phyloP scores from a whole-genome alignment of 1,139 yeast genomes.

The Magnusiomyces suaveolens region DNA sequence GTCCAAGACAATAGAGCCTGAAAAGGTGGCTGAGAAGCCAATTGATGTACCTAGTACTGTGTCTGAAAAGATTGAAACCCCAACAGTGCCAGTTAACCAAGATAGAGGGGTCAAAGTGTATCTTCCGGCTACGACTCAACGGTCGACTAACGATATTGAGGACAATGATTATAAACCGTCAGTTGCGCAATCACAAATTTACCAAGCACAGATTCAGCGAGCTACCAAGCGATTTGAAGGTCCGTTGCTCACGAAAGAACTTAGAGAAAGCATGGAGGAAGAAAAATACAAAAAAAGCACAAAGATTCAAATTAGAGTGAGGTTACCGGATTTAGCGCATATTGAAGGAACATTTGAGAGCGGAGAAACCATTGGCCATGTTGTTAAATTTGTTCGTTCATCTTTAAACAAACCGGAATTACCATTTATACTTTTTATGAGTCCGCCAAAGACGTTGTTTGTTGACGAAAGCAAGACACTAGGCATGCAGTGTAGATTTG shows the following conservation, averaged over 20 bases:
- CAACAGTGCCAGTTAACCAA: not conserved
- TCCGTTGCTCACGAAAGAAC: slow-evolving; percentile 27
- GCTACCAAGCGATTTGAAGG: slow-evolving; percentile 20
- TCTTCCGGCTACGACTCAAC: slow-evolving; percentile 15
- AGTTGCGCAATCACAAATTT: slow-evolving; percentile 11
- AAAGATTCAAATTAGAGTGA: slow-evolving; percentile 21
- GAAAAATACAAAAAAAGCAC: slow-evolving; percentile 20
- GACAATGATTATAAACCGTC: slow-evolving; percentile 15
- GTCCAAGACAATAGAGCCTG: not conserved
- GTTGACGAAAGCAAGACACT: slow-evolving; percentile 17
- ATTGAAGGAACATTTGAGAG: slow-evolving; percentile 27
- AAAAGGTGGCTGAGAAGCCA: not conserved
- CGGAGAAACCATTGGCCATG: slow-evolving; percentile 23
- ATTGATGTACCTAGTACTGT: too few species aligned
- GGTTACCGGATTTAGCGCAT: slow-evolving; percentile 30
- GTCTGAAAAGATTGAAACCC: too few species aligned
- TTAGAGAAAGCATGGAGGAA: slow-evolving; percentile 23
- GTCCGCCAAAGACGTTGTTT: slow-evolving; percentile 25
- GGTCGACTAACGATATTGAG: slow-evolving; percentile 19
- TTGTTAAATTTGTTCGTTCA: slow-evolving; percentile 24
- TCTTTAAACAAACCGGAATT: slow-evolving; percentile 21
- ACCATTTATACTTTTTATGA: slow-evolving; percentile 25
- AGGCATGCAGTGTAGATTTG: slow-evolving; percentile 23
- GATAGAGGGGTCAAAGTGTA: slow-evolving; percentile 17
- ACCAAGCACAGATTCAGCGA: slow-evolving; percentile 20